These are phyloP conservation scores for Diutina ranongensis DNA, from an alignment of 1,139 yeast species.

Conservation along the genomic window DNA sequence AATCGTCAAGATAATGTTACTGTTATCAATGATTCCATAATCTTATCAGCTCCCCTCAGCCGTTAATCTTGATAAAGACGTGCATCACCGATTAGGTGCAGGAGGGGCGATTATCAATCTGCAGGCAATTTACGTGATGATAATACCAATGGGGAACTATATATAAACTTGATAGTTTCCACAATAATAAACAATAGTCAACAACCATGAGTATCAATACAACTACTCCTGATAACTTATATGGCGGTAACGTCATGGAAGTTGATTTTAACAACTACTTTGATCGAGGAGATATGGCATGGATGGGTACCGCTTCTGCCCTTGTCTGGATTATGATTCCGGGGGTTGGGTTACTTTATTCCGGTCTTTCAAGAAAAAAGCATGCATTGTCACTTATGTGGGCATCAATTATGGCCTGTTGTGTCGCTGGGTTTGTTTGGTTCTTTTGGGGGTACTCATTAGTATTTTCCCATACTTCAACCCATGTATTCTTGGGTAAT, in stretches of 20 bases:
- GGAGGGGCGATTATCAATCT: no score
- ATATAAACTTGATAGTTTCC: no score
- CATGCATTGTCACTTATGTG: conserved; percentile 84
- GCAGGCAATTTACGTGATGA: no score
- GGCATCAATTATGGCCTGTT: conserved; percentile 88
- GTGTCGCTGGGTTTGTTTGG: conserved; percentile 85
- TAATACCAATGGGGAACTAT: no score
- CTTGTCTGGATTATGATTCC: conserved; percentile 94
- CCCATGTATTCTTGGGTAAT: conserved; percentile 65
- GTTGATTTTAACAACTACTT: conserved; percentile 66
- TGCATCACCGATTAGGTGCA: no score
- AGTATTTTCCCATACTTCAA: conserved; percentile 61
- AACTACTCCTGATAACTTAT: background rate
- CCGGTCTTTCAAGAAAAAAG: conserved; percentile 85
- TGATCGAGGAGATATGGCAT: conserved; percentile 71
- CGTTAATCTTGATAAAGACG: no score
- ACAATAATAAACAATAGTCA: no score
- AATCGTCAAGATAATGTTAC: no score
- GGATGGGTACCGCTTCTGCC: conserved; percentile 69
- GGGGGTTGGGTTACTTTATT: conserved; percentile 82
- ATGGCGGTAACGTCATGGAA: conserved; percentile 68
- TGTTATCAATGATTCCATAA: no score
- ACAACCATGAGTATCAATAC: background rate
- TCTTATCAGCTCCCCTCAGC: no score
- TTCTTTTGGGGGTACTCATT: conserved; percentile 95